Base-by-base conservation (phyloP, 257 asterid species). In the Lavandula angustifolia region DNA sequence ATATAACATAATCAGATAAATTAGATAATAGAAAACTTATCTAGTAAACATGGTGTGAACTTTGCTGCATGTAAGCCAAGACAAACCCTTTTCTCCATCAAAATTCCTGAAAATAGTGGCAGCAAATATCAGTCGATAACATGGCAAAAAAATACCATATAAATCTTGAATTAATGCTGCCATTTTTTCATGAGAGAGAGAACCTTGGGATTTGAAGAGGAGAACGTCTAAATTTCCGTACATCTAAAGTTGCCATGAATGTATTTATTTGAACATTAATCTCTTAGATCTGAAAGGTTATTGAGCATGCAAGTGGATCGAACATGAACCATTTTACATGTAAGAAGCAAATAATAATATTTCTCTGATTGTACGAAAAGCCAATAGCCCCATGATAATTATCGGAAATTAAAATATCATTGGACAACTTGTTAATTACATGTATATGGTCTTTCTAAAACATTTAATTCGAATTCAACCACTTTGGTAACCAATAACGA, bases 301-400 rank as follows among this genome's bases (percentile, higher is more conserved):
- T 32, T 13, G 38, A 29, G 47, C 76, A 22, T 22, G 27, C 27
- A 75, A 75, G 80, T 75, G 76, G 80, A 75, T 70, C 76, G 66
- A 63, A 33, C 14, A 35, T 18, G 22, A 53, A 29, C 53, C 38
- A 74, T 40, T 18, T 49, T 43, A 3, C 59, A 57, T 5, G 12
- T 41, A 40, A 50, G 42, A 9, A 38, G 6, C 32, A 27, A 56
- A 7, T 32, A 13, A n/a, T 29, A 9, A 12, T 5, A 42, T 5
- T 54, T 43, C 16, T 59, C 49, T 42, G 33, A 56, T 41, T 43
- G 58, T 59, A n/a, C 61, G 44, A 75, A 75, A 70, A 65, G 76
- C 43, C 75, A 69, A 38, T 63, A n/a, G 29, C 64, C 34, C 34
- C 12, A 18, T 62, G 50, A 53, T 62, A 32, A 10, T 49, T 11